Percentiles rank a stretch among this genome's conserved stretches.
Conservation (phyloP, 2,329 filamentous ascomycete species). For the Venturia pyrina region DNA sequence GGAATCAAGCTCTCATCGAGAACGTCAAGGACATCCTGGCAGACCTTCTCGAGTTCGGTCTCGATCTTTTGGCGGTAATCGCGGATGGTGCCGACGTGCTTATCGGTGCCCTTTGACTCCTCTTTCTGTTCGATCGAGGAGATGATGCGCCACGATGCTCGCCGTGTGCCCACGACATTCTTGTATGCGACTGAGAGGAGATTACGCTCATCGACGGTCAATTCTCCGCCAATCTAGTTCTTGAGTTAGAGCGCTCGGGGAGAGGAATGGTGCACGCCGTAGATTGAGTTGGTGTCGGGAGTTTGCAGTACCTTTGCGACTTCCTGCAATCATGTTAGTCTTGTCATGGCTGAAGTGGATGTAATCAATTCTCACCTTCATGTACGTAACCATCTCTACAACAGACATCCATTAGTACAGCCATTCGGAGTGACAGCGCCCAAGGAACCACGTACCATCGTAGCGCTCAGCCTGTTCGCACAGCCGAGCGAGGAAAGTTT, state of each 20-base stretch:
- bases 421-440: slow-evolving; percentile 12
- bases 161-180: slow-evolving; percentile 97
- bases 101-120: slow-evolving; percentile 95
- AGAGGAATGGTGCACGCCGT: neutral
- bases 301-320: slow-evolving; percentile 69
- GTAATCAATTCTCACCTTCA: slow-evolving; percentile 58
- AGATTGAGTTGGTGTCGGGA: slow-evolving; percentile 13
- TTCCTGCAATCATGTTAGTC: slow-evolving; percentile 51
- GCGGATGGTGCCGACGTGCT: slow-evolving; percentile 88
- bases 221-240: slow-evolving; percentile 52
- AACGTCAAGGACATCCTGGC: slow-evolving; percentile 94
- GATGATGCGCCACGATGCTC: slow-evolving; percentile 98
- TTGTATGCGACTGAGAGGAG: slow-evolving; percentile 98
- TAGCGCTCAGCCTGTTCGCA: slow-evolving; percentile 99
- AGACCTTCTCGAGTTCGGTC: slow-evolving; percentile 92
- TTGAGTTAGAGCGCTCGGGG: slow-evolving; percentile 10
- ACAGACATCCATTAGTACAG: slow-evolving; percentile 16
- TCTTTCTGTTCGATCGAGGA: slow-evolving; percentile 99
- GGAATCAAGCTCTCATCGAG: slow-evolving; percentile 89
- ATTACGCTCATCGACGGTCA: slow-evolving; percentile 67
- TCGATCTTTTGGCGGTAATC: slow-evolving; percentile 99
- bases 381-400: slow-evolving; percentile 92
- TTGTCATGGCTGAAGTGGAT: slow-evolving; percentile 12
- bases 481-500: slow-evolving; percentile 98
- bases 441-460: slow-evolving; percentile 53